Percentiles rank a stretch among this genome's conserved stretches.
phyloP scores from a whole-genome alignment of 2,329 filamentous ascomycete genomes.

The Shiraia sp. region DNA sequence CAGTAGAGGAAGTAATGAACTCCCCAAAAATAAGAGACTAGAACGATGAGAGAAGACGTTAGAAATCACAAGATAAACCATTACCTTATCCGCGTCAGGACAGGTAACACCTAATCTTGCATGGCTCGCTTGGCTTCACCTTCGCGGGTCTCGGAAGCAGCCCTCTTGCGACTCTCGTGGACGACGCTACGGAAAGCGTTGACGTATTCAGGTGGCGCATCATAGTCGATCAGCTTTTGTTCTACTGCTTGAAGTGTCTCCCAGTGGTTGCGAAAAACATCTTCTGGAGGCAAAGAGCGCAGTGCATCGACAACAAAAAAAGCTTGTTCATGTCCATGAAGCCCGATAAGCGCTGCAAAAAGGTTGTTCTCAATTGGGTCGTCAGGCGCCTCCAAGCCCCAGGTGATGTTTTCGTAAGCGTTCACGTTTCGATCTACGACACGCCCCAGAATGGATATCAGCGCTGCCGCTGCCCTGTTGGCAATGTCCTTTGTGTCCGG shows the following conservation, averaged over 20 bases:
- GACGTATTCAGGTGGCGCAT: slow-evolving; percentile 29
- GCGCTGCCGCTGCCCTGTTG: slow-evolving; percentile 30
- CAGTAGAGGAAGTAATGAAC: too few species aligned
- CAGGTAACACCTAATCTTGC: slow-evolving; percentile 14
- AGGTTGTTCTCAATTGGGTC: slow-evolving; percentile 37
- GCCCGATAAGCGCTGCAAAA: slow-evolving; percentile 35
- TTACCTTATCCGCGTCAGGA: too few species aligned
- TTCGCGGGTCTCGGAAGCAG: slow-evolving; percentile 32
- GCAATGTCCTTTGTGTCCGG: slow-evolving; percentile 23
- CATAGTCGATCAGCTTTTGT: slow-evolving; percentile 24
- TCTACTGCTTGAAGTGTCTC: slow-evolving; percentile 31
- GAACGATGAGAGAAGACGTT: neutral
- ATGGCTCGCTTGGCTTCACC: slow-evolving; percentile 37
- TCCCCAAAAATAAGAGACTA: too few species aligned
- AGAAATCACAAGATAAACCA: too few species aligned
- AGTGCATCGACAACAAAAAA: slow-evolving; percentile 39
- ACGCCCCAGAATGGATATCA: slow-evolving; percentile 38
- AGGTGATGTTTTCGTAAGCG: slow-evolving; percentile 36
- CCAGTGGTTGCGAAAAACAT: slow-evolving; percentile 36
- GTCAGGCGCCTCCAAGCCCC: slow-evolving; percentile 28
- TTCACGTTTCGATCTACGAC: slow-evolving; percentile 39
- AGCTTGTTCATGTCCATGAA: slow-evolving; percentile 11
- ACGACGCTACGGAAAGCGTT: slow-evolving; percentile 30
- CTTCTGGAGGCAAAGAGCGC: slow-evolving; percentile 31
- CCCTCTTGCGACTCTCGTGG: slow-evolving; percentile 39